Evolutionary conservation across 2,329 filamentous ascomycete genomes (phyloP), one percentile per base, ranked within the genome.

Genomic region (Nigrospora osmanthi): DNA sequence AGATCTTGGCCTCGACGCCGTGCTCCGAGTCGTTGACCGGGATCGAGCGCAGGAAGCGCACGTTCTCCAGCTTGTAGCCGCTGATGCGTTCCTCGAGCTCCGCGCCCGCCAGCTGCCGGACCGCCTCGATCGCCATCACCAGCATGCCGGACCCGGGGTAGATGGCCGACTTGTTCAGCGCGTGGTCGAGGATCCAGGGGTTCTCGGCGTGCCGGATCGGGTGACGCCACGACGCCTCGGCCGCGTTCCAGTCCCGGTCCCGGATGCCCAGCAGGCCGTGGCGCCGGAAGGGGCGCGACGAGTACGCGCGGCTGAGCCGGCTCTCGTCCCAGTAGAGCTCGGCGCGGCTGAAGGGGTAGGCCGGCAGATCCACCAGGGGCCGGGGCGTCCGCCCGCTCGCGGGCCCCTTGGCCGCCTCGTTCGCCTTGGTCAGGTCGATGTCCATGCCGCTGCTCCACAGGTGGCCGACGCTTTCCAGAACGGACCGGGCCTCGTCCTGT

Each of bases 1-100:
- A 61, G 9, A 61, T 61, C 42, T 69, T 65, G 37, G 63, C 62
- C 33, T 48, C 46, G 12, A 59, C 44, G 28, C 60, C 58, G 33
- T 55, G 55, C 14, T 42, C 40, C 13, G 32, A 19, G 15, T 35
- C 40, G 40, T 42, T 35, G 2, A 42, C 40, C n/a, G 54, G 44
- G 19, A 38, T 43, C 23, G 59, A 58, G 42, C 54, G 46, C 40
- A 42, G 33, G 31, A 42, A 42, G 15, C 40, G 31, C 40, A 42
- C 40, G 40, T 42, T 35, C 14, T 42, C 40, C 15, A 42, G 32
- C 32, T 35, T 35, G 40, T 42, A 42, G 15, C 40, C 40, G 16
- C 40, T 28, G 17, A 42, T 42, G 23, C 23, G 23, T 4, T 28
- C 23, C 23, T 28, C 23, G 23, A 28, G 23, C 10, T 11, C 32